phyloP scores from a whole-genome alignment of 495 filamentous ascomycete species.

The Penicillium nucicola region DNA sequence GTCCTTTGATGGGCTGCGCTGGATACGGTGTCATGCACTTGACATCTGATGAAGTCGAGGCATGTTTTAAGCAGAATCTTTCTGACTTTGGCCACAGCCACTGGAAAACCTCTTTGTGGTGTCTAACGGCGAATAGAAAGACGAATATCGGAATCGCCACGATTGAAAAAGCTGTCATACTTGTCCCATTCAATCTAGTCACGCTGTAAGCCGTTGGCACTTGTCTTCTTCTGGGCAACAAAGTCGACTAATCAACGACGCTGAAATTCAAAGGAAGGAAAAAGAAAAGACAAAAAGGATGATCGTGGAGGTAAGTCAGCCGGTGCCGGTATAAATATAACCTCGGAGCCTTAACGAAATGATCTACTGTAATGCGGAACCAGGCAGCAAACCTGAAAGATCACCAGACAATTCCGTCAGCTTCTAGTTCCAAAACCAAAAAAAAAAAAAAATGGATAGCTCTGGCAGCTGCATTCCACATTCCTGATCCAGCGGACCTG shows the following conservation, averaged over 20 bases:
- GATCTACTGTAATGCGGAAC: constrained; percentile 6
- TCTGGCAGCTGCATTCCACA: constrained; percentile 23
- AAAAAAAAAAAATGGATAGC: constrained; percentile 12
- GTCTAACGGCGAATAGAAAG: constrained; percentile 41
- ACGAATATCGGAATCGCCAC: constrained; percentile 33
- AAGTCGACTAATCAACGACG: constrained; percentile 2
- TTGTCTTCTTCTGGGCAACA: neutral
- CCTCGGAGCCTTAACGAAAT: constrained; percentile 6
- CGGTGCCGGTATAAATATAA: constrained; percentile 11
- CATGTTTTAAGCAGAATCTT: constrained; percentile 7
- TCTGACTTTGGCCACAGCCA: constrained; percentile 14
- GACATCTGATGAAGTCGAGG: constrained; percentile 25
- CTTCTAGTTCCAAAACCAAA: constrained; percentile 8
- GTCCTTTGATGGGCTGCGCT: constrained; percentile 43
- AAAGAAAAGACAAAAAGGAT: constrained; percentile 12
- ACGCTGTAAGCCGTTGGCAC: no score
- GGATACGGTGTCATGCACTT: constrained; percentile 42
- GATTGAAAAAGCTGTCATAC: constrained; percentile 36
- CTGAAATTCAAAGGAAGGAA: constrained; percentile 2
- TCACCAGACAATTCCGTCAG: constrained; percentile 7
- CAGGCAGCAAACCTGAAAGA: constrained; percentile 11
- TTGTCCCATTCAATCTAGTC: constrained; percentile 15
- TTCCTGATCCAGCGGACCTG: constrained; percentile 18
- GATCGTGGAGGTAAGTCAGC: constrained; percentile 6
- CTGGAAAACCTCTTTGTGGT: constrained; percentile 32